Evolutionary conservation across 2,329 filamentous ascomycete species (phyloP).

Genomic region (Sporothrix dimorphospora): DNA sequence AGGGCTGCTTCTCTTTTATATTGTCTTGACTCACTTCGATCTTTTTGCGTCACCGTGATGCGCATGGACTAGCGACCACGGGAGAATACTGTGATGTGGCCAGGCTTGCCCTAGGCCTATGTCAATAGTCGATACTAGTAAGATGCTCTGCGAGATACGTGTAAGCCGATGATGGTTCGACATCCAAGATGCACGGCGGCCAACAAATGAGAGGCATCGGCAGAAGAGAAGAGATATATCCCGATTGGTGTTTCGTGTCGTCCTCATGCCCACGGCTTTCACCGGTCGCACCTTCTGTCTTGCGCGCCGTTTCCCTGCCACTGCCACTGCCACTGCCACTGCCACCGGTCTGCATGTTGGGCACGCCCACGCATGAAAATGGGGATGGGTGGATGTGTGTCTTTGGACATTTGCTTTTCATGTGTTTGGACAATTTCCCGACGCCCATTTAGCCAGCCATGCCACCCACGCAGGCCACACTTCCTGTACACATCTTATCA

Average conservation of each 20-base stretch:
- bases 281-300: background rate
- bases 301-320: background rate
- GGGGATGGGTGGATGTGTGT: background rate
- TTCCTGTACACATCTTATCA: background rate
- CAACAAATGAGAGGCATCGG: background rate
- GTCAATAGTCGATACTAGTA: background rate
- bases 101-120: background rate
- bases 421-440: background rate
- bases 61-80: constrained; percentile 5
- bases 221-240: background rate
- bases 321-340: background rate
- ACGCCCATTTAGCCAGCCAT: background rate
- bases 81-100: background rate
- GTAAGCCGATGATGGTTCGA: background rate
- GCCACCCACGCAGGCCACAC: background rate
- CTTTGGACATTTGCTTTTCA: background rate
- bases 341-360: background rate
- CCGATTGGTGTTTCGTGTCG: background rate
- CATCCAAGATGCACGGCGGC: background rate
- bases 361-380: background rate
- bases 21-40: background rate
- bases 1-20: background rate
- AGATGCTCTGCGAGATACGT: background rate
- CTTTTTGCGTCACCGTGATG: background rate
- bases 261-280: background rate